Evolutionary conservation across 139 green algal genomes (phyloP).

Genomic region (Chlorella vulgaris): DNA sequence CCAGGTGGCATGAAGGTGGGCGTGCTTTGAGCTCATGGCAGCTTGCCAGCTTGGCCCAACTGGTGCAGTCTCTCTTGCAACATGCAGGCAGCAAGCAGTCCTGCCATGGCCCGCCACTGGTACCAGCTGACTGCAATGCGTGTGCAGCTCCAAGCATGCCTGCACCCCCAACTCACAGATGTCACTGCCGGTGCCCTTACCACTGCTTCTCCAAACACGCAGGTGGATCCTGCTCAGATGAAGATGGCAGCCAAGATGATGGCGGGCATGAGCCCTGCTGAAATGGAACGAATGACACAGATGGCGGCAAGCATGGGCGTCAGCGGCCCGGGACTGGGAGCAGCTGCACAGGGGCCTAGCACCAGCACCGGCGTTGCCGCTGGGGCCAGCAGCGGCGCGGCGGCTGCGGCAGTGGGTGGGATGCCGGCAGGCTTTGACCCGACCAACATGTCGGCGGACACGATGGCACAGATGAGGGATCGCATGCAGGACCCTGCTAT

Average conservation of each 20-base stretch:
- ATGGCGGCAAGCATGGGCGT: slow-evolving; percentile 32
- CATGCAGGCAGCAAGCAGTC: too few species aligned
- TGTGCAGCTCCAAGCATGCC: too few species aligned
- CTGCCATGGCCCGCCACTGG: too few species aligned
- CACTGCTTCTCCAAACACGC: background rate
- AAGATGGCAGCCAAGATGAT: slow-evolving; percentile 51
- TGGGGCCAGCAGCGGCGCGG: background rate
- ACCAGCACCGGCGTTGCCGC: background rate
- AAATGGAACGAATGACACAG: slow-evolving; percentile 40
- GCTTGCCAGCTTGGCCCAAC: too few species aligned
- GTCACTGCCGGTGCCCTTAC: background rate
- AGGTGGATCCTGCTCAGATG: slow-evolving; percentile 39
- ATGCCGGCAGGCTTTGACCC: slow-evolving; percentile 22
- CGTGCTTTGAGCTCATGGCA: too few species aligned
- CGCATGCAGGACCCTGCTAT: slow-evolving; percentile 42
- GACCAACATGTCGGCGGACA: slow-evolving; percentile 2
- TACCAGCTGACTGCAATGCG: too few species aligned
- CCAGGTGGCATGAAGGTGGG: slow-evolving; percentile 40
- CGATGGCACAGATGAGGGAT: slow-evolving; percentile 37
- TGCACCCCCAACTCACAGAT: background rate
- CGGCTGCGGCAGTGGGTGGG: background rate
- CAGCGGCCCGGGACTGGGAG: background rate
- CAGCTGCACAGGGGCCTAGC: background rate
- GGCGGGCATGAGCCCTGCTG: slow-evolving; percentile 40
- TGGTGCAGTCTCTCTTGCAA: too few species aligned